Base-by-base conservation (phyloP, 2,329 filamentous ascomycete species). In the Chrysosporium queenslandicum region DNA sequence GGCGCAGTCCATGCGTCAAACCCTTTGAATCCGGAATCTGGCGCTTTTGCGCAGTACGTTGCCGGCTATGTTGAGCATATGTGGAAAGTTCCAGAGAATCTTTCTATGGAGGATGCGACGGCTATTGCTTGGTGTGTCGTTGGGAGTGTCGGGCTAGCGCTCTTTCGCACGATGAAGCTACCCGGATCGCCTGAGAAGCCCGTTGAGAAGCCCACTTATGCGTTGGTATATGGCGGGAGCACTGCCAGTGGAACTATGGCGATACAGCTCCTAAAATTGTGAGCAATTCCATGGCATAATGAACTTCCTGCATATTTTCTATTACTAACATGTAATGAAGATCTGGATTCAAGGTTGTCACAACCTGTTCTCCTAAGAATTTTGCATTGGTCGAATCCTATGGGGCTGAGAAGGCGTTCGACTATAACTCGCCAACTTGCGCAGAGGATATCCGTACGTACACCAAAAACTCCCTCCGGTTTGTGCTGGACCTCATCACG, bases 1-100 rank as follows among this genome's bases (percentile, higher is more conserved):
- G 70, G 69, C 6, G 53, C 61, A 11, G 61, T 63, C 1, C 59
- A 65, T 27, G 68, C 66, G 16, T 60, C 57, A 30, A 66, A 69
- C 39, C 51, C 53, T 1, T 29, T 63, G 6, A 52, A 60, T 21
- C 62, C 61, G 1, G 55, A 63, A 2, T 56, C 58, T 32, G 69
- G 70, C 9, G 59, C 66, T 1, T 72, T 71, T 55, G 64, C 66
- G 12, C 61, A 70, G 46, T 70, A 70, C 51, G 58, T 65, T 20
- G 55, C 58, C n/a, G n/a, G n/a, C n/a, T n/a, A n/a, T n/a, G n/a
- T n/a, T n/a, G n/a, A n/a, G n/a, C n/a, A n/a, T n/a, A n/a, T n/a
- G n/a, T n/a, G n/a, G n/a, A n/a, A n/a, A n/a, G n/a, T n/a, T n/a
- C n/a, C n/a, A n/a, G n/a, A n/a, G n/a, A n/a, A n/a, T n/a, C n/a